Base-by-base conservation (phyloP, 1,284 basidiomycete species). In the Trichosporon ovoides region DNA sequence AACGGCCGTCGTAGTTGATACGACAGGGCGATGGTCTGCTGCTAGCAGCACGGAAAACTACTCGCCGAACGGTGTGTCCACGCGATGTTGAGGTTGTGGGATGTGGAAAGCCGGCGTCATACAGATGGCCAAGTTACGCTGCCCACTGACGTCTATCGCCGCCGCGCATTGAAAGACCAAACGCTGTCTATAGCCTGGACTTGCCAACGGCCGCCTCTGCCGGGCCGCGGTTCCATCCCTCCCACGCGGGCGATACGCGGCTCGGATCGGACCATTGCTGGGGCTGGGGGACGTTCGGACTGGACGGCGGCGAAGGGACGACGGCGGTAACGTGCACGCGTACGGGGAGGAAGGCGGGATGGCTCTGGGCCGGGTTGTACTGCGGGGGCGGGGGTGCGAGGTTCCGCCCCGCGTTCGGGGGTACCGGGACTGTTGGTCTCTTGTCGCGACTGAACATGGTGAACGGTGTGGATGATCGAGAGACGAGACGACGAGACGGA, bases 401-500 rank as follows among this genome's bases (percentile, higher is more conserved):
- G 12, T 10, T n/a, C 6, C 48, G 37, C 2, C 31, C 28, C 3
- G 36, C 28, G 22, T 14, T 20, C 14, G 38, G 28, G 20, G 37
- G 22, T 19, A 18, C n/a, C 20, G 56, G 36, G 40, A 51, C 40
- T 2, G 59, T 58, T 6, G 60, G 60, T 12, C 60, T 52, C 34
- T 62, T 62, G 57, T 62, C 57, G 36, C 57, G 60, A 3, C 57
- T 57, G 55, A 62, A 43, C 60, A 62, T 62, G 38, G 35, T 43
- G 31, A 5, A 9, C n/a, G n/a, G n/a, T n/a, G n/a, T n/a, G n/a
- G 28, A 31, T 31, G 28, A 9, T 5, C 28, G 28, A 31, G 11
- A n/a, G n/a, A n/a, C n/a, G n/a, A n/a, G n/a, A n/a, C 2, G 13
- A 24, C 20, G 19, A 38, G 18, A 33, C 33, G 43, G 36, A 28